phyloP scores from a whole-genome alignment of 192 early-diverging fungal species.

The Kappamyces sp. region DNA sequence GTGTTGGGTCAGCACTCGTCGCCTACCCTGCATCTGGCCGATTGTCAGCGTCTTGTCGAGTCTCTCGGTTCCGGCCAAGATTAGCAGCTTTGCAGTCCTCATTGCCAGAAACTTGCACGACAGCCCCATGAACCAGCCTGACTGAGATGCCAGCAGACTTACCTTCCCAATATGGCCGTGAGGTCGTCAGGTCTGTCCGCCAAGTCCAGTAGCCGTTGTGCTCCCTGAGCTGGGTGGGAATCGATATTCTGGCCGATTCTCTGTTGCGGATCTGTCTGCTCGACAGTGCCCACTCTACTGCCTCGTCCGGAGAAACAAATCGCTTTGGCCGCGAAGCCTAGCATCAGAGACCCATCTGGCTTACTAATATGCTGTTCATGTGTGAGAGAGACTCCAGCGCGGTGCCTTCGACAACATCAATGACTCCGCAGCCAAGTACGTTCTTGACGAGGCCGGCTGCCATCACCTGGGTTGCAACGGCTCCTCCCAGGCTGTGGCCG shows the following conservation, averaged over 20 bases:
- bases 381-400: constrained; percentile 36
- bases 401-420: constrained; percentile 46
- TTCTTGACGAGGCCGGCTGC: constrained; percentile 12
- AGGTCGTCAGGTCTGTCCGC: constrained; percentile 16
- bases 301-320: constrained; percentile 25
- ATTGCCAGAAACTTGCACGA: constrained; percentile 33
- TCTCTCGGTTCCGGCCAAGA: constrained; percentile 45
- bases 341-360: neutral
- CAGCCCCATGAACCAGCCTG: constrained; percentile 43
- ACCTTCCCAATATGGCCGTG: constrained; percentile 25
- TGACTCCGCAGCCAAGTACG: constrained; percentile 27
- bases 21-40: constrained; percentile 45
- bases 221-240: constrained; percentile 16
- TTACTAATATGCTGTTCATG: constrained; percentile 25
- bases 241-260: constrained; percentile 8
- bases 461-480: constrained; percentile 31
- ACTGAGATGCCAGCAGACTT: neutral
- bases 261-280: constrained; percentile 8
- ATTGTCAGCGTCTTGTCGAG: constrained; percentile 46
- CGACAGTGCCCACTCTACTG: constrained; percentile 38
- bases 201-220: constrained; percentile 8
- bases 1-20: neutral
- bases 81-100: constrained; percentile 26
- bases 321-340: constrained; percentile 16
- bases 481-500: constrained; percentile 45